Evolutionary conservation across 805 yeast genomes (phyloP).

Genomic region (Jamesozyma spencerorum): DNA sequence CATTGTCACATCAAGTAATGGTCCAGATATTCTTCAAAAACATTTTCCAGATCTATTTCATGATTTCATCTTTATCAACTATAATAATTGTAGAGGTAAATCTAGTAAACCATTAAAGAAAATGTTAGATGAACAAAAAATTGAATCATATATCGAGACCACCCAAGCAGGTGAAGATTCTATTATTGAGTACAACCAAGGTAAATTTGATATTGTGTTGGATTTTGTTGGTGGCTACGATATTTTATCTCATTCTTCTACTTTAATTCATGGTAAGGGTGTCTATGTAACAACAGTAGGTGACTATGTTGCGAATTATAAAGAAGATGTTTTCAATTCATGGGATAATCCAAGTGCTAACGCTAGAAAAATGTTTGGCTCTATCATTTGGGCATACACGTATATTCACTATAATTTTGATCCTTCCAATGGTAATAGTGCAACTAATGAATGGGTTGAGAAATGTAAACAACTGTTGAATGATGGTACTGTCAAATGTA

Average conservation of each 20-base stretch:
- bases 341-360: slow-evolving; percentile 32
- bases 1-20: slow-evolving; percentile 47
- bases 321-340: slow-evolving; percentile 29
- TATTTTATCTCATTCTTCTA: slow-evolving; percentile 36
- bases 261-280: slow-evolving; percentile 41
- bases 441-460: slow-evolving; percentile 32
- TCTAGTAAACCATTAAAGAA: slow-evolving; percentile 26
- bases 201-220: slow-evolving; percentile 51
- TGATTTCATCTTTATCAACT: slow-evolving; percentile 32
- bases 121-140: slow-evolving; percentile 28
- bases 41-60: slow-evolving; percentile 34
- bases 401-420: slow-evolving; percentile 31
- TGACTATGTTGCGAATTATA: slow-evolving; percentile 40
- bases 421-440: slow-evolving; percentile 21
- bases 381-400: slow-evolving; percentile 30
- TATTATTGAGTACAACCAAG: slow-evolving; percentile 27
- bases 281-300: slow-evolving; percentile 56
- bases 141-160: slow-evolving; percentile 14
- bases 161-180: slow-evolving; percentile 18
- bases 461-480: slow-evolving; percentile 40
- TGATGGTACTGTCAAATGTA: slow-evolving; percentile 37
- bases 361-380: slow-evolving; percentile 31
- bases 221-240: slow-evolving; percentile 66
- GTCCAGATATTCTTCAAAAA: slow-evolving; percentile 35
- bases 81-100: slow-evolving; percentile 28